Base-by-base conservation (phyloP, 768 basidiomycete species). In the Saitozyma sp. region DNA sequence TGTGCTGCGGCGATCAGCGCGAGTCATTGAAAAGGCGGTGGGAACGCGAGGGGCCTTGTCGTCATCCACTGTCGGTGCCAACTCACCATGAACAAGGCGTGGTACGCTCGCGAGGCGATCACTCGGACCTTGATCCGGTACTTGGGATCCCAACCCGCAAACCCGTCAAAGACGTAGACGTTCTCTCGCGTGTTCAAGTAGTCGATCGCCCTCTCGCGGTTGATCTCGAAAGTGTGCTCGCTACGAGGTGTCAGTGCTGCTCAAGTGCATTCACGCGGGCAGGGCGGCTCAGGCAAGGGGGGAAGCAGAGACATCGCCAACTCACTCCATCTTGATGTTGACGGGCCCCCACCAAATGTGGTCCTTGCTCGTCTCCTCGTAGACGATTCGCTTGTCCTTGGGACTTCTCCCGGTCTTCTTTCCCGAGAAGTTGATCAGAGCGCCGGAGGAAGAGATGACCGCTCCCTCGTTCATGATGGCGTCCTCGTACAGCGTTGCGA, bases 91-190 rank as follows among this genome's bases (percentile, higher is more conserved):
- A 93, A 99, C 62, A 96, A 85, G 39, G 95, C 96, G 81, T 99
- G 96, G 82, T 99, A 99, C 40, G 96, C 96, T 59, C 96, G 87
- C 20, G 93, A 92, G 69, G 95, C 96, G 78, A 99, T 95, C 69
- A 99, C 94, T 68, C 96, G 92, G 81, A 99, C 95, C 83, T 99
- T 99, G 84, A 99, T 98, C 69, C 96, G 86, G 86, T 98, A 99
- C 80, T 90, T 93, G 60, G 94, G 92, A 82, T 99, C 93, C 93
- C 94, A 97, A 57, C 95, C 94, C 59, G 92, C 92, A 73, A 83
- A 95, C 42, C 94, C 95, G 73, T 98, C 94, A 73, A 98, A 96
- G 67, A 98, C 92, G 78, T 96, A 94, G 78, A 99, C 96, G 75
- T 95, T 92, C 70, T 98, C 94, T 61, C 94, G 88, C 45, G 96